A percentile compares a stretch with the other conserved stretches of the same genome.
phyloP scores from a whole-genome alignment of 192 early-diverging fungal genomes.

The Coemansia asiatica region DNA sequence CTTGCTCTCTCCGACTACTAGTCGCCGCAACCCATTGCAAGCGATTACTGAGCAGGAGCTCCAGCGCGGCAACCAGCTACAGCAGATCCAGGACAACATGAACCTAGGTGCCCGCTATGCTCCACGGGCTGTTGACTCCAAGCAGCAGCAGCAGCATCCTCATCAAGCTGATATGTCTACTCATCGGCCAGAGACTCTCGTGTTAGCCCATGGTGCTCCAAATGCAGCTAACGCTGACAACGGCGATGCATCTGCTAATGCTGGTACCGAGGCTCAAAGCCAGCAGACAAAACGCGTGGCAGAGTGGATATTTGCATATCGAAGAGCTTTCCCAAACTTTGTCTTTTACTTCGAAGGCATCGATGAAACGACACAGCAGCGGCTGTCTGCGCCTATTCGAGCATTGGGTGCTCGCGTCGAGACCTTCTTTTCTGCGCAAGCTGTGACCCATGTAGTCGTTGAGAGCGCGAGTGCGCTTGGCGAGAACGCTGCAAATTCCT shows the following conservation, averaged over 20 bases:
- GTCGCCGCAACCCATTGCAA: conserved; percentile 37
- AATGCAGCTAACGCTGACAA: neutral
- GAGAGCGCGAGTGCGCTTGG: conserved; percentile 11
- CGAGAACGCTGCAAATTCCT: conserved; percentile 21
- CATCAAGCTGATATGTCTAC: neutral
- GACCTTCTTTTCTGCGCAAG: conserved; percentile 55
- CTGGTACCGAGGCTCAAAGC: conserved; percentile 11
- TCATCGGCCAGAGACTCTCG: neutral
- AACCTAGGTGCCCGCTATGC: neutral
- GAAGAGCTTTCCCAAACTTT: conserved; percentile 51
- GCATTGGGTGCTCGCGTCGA: conserved; percentile 40
- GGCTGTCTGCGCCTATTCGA: conserved; percentile 40
- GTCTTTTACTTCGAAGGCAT: conserved; percentile 58
- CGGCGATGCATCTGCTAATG: too few relatives aligned
- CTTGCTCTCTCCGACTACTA: neutral
- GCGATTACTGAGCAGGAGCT: conserved; percentile 43
- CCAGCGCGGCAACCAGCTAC: conserved; percentile 22
- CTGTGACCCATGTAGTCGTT: conserved; percentile 55
- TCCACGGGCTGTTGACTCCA: neutral
- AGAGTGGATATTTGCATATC: conserved; percentile 53
- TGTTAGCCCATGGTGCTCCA: too few relatives aligned
- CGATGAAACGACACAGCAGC: conserved; percentile 38
- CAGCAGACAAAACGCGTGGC: conserved; percentile 42
- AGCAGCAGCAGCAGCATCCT: too few relatives aligned
- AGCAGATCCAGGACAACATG: conserved; percentile 1